Percentiles rank a stretch among this genome's conserved stretches.
Evolutionary conservation across 768 basidiomycete genomes (phyloP).

Genomic region (Auricularia sp.): DNA sequence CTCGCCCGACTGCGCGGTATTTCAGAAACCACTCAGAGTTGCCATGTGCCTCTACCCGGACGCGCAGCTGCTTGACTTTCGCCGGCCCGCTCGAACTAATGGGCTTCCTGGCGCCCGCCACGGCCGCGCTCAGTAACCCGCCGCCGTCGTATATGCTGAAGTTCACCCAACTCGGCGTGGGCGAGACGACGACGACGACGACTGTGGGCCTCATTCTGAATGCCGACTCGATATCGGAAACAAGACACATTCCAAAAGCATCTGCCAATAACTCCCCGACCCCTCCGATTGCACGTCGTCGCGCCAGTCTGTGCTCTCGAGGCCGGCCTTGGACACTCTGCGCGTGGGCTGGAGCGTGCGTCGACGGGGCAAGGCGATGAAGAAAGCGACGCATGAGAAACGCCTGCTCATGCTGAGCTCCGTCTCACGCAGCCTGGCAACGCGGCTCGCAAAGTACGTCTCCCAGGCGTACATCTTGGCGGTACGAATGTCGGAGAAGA

Average conservation of each 20-base stretch:
- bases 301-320: constrained; percentile 46
- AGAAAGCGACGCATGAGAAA: constrained; percentile 17
- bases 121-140: background rate
- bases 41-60: background rate
- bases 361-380: constrained; percentile 1
- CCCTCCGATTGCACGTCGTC: background rate
- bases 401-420: constrained; percentile 13
- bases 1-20: too few species aligned
- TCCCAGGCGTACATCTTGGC: constrained; percentile 61
- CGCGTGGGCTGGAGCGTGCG: background rate
- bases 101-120: constrained; percentile 8
- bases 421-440: constrained; percentile 26
- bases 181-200: background rate
- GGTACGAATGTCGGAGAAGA: constrained; percentile 15
- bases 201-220: too few species aligned
- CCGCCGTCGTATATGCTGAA: background rate
- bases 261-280: background rate
- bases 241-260: too few species aligned
- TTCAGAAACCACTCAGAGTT: background rate
- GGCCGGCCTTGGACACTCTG: constrained; percentile 85
- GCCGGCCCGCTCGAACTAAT: constrained; percentile 24
- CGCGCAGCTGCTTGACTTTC: constrained; percentile 17
- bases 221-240: too few species aligned
- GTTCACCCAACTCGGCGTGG: background rate
- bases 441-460: constrained; percentile 34